Conservation (phyloP, 2,329 filamentous ascomycete genomes). For the Mycogone perniciosa region DNA sequence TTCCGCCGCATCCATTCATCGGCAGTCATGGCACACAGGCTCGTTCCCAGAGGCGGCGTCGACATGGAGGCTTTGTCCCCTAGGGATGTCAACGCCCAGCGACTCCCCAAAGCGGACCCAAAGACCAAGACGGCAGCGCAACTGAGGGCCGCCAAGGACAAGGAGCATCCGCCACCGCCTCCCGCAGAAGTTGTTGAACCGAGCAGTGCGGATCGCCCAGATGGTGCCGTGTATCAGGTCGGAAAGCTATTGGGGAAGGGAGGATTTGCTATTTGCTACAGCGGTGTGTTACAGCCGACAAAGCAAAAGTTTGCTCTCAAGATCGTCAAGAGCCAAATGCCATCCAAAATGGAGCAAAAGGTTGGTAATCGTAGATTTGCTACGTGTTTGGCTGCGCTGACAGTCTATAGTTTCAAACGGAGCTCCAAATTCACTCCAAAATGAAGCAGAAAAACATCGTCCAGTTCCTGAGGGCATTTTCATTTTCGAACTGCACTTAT, state of each 20-base stretch:
- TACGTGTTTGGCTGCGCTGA: not conserved
- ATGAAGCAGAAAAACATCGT: slow-evolving; percentile 95
- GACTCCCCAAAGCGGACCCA: slow-evolving; percentile 43
- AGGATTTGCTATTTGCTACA: slow-evolving; percentile 76
- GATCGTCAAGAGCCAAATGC: slow-evolving; percentile 79
- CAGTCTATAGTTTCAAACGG: slow-evolving; percentile 57
- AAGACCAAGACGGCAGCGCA: slow-evolving; percentile 48
- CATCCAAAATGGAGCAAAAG: slow-evolving; percentile 78
- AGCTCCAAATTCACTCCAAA: slow-evolving; percentile 97
- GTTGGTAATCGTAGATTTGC: slow-evolving; percentile 33
- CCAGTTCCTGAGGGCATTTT: slow-evolving; percentile 89
- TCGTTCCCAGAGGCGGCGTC: slow-evolving; percentile 41
- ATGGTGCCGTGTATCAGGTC: slow-evolving; percentile 67
- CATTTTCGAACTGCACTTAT: slow-evolving; percentile 82
- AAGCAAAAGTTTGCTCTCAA: slow-evolving; percentile 69
- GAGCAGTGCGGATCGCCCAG: slow-evolving; percentile 60
- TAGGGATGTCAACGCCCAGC: slow-evolving; percentile 57
- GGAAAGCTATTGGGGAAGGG: slow-evolving; percentile 72
- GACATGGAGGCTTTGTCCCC: slow-evolving; percentile 60
- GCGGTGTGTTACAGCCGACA: slow-evolving; percentile 59
- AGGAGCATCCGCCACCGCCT: slow-evolving; percentile 61
- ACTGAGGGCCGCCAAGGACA: slow-evolving; percentile 53
- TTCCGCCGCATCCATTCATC: not conserved
- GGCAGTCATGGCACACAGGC: slow-evolving; percentile 40
- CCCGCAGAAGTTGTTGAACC: slow-evolving; percentile 54